phyloP scores from a whole-genome alignment of 192 early-diverging fungal genomes.

The Phycomyces nitens region DNA sequence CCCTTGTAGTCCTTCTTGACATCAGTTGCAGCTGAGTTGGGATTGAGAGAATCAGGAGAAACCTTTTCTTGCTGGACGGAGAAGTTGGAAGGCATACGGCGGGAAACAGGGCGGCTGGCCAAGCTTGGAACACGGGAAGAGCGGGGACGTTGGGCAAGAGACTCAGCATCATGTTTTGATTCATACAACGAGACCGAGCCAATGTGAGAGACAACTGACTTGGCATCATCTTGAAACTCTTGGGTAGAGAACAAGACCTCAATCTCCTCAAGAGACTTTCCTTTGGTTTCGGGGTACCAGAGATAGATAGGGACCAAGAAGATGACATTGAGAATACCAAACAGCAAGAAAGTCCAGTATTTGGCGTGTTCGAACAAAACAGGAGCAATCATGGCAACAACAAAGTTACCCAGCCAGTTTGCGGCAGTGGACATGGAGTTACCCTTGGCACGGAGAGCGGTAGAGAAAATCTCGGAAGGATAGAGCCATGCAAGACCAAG shows the following conservation, averaged over 20 bases:
- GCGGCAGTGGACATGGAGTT: constrained; percentile 66
- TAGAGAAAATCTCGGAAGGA: constrained; percentile 75
- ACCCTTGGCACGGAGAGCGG: constrained; percentile 71
- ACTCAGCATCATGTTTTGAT: constrained; percentile 27
- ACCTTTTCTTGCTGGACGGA: constrained; percentile 34
- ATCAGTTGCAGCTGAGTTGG: neutral
- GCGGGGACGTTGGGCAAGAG: constrained; percentile 11
- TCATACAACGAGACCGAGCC: constrained; percentile 27
- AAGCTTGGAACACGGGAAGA: neutral
- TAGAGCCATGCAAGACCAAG: constrained; percentile 79
- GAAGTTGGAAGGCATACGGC: constrained; percentile 21
- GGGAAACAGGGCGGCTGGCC: constrained; percentile 20
- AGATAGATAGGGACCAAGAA: constrained; percentile 50
- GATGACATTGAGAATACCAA: constrained; percentile 48
- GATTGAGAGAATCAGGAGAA: constrained; percentile 17
- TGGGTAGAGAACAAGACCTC: constrained; percentile 30
- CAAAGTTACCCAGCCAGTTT: constrained; percentile 78
- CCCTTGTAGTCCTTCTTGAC: too few relatives aligned
- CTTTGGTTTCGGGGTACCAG: constrained; percentile 82
- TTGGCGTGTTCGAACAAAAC: constrained; percentile 56
- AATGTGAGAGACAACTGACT: constrained; percentile 21
- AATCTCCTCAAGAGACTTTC: constrained; percentile 66
- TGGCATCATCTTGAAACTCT: constrained; percentile 14
- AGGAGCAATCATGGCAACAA: constrained; percentile 60
- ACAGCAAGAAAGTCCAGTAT: constrained; percentile 56